Evolutionary conservation across 2,329 filamentous ascomycete species (phyloP).

Genomic region (Fusarium miscanthi): DNA sequence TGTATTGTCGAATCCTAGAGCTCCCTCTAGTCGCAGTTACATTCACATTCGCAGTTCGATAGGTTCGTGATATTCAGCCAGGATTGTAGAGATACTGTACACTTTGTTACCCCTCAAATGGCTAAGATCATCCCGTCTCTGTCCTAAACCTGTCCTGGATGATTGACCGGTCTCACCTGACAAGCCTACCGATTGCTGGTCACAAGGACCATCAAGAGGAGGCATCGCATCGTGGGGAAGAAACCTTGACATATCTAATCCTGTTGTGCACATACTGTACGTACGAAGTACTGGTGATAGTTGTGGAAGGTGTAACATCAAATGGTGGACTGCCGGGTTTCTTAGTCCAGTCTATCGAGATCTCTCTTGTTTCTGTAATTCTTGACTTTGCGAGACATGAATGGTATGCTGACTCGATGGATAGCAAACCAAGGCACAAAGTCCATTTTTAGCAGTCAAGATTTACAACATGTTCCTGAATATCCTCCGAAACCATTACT

Average conservation of each 20-base stretch:
- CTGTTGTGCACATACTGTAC: not conserved
- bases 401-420: not conserved
- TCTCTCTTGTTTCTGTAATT: not conserved
- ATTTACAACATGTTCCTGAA: conserved; percentile 43
- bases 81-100: conserved; percentile 2
- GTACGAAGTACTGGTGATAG: not conserved
- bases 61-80: conserved; percentile 7
- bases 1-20: conserved; percentile 14
- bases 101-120: conserved; percentile 33
- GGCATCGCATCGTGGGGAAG: conserved; percentile 8
- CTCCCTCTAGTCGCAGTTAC: not conserved
- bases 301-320: conserved; percentile 20
- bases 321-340: not conserved
- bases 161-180: conserved; percentile 38
- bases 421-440: not conserved
- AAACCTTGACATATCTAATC: conserved; percentile 2
- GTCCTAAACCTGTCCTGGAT: conserved; percentile 28
- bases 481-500: conserved; percentile 35
- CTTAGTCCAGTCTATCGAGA: not conserved
- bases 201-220: conserved; percentile 15
- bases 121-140: conserved; percentile 26
- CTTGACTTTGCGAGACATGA: not conserved
- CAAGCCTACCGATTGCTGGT: conserved; percentile 7
- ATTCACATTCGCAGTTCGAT: not conserved
- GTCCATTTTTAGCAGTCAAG: conserved; percentile 23